phyloP scores from a whole-genome alignment of 1,139 yeast species.

The Torulaspora globosa region DNA sequence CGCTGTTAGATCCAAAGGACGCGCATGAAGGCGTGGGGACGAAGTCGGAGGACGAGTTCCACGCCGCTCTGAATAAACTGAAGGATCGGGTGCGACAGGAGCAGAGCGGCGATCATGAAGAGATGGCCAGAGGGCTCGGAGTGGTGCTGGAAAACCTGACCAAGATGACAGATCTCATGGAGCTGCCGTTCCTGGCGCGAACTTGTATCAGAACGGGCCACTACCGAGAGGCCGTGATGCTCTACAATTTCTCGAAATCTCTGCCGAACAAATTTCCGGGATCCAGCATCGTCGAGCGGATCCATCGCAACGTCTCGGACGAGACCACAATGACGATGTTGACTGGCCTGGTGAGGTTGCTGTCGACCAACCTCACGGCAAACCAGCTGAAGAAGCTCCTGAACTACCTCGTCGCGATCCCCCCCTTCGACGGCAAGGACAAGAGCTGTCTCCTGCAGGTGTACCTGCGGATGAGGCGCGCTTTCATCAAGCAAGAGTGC shows the following conservation, averaged over 20 bases:
- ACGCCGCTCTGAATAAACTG: slow-evolving; percentile 32
- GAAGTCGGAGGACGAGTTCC: slow-evolving; percentile 35
- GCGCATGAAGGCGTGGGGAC: slow-evolving; percentile 13
- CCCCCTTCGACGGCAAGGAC: slow-evolving; percentile 42
- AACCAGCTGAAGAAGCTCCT: slow-evolving; percentile 73
- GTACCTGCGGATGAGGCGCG: slow-evolving; percentile 52
- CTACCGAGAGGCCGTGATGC: slow-evolving; percentile 72
- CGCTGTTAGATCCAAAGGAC: slow-evolving; percentile 20
- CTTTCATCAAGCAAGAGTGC: slow-evolving; percentile 58
- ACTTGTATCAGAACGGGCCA: slow-evolving; percentile 85
- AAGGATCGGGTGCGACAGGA: slow-evolving; percentile 22
- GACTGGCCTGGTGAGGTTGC: slow-evolving; percentile 58
- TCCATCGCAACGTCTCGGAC: slow-evolving; percentile 51
- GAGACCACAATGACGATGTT: slow-evolving; percentile 61
- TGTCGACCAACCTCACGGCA: slow-evolving; percentile 74
- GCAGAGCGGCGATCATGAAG: slow-evolving; percentile 18
- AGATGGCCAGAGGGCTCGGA: slow-evolving; percentile 35
- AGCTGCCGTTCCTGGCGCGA: slow-evolving; percentile 73
- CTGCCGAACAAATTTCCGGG: slow-evolving; percentile 66
- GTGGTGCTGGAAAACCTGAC: slow-evolving; percentile 61
- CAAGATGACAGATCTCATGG: slow-evolving; percentile 70
- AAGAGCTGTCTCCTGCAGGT: slow-evolving; percentile 41
- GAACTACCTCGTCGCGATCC: slow-evolving; percentile 67
- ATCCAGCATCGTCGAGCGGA: slow-evolving; percentile 50
- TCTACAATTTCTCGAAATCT: slow-evolving; percentile 56